A percentile compares a stretch with the other conserved stretches of the same genome.
These are phyloP conservation scores for Fusarium incarnatum DNA, from an alignment of 2,329 filamentous ascomycete genomes.

Conservation along the genomic window DNA sequence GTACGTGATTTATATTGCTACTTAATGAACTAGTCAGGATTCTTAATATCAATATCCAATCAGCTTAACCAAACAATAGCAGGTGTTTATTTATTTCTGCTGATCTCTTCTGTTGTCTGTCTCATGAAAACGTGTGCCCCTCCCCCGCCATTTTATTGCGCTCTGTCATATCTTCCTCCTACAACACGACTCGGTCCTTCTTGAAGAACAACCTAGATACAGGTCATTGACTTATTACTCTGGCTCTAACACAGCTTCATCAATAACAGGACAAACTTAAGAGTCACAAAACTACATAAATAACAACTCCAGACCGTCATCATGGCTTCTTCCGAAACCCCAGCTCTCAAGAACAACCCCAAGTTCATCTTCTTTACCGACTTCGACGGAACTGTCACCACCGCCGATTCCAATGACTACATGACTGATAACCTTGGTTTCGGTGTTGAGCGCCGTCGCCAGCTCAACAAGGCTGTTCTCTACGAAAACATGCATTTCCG, in stretches of 20 bases:
- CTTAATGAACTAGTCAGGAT: slow-evolving; percentile 24
- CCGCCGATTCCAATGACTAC: slow-evolving; percentile 72
- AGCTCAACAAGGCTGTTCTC: slow-evolving; percentile 83
- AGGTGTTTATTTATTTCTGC: slow-evolving; percentile 33
- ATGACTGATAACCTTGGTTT: slow-evolving; percentile 94
- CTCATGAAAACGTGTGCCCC: slow-evolving; percentile 44
- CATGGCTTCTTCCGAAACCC: slow-evolving; percentile 63
- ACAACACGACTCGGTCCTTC: slow-evolving; percentile 14
- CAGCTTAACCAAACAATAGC: slow-evolving; percentile 29
- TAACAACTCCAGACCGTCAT: slow-evolving; percentile 24
- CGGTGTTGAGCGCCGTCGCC: slow-evolving; percentile 75
- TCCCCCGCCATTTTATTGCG: slow-evolving; percentile 43
- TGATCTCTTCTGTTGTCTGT: slow-evolving; percentile 25
- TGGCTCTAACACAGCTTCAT: neutral
- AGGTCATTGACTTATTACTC: slow-evolving; percentile 1
- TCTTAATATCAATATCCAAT: slow-evolving; percentile 34
- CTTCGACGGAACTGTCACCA: slow-evolving; percentile 96
- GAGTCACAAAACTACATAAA: neutral
- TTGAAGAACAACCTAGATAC: neutral
- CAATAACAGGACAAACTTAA: neutral
- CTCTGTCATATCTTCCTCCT: slow-evolving; percentile 31
- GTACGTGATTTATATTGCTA: slow-evolving; percentile 26
- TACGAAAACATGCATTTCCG: slow-evolving; percentile 78
- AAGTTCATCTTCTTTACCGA: slow-evolving; percentile 99
- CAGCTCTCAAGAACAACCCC: slow-evolving; percentile 74